Conservation (phyloP, 1,284 basidiomycete species). For the Vanrija sp. region DNA sequence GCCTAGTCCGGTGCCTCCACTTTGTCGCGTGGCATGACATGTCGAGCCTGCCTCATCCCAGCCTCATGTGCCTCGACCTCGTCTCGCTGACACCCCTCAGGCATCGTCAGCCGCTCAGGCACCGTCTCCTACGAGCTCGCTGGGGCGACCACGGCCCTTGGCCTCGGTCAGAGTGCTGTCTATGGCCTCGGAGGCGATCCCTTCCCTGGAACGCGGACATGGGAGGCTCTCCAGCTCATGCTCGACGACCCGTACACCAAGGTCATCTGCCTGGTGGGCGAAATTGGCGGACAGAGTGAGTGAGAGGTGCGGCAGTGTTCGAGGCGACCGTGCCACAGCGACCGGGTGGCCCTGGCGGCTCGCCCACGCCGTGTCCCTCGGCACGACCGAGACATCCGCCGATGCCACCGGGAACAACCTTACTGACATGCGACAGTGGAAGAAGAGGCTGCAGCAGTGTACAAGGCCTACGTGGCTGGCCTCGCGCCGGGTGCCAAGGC, state of each 20-base stretch:
- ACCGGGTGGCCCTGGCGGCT: too few relatives aligned
- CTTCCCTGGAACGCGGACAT: conserved; percentile 72
- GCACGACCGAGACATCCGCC: background rate
- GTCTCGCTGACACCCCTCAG: conserved; percentile 47
- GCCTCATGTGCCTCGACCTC: too few relatives aligned
- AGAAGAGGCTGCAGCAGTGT: conserved; percentile 94
- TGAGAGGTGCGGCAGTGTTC: background rate
- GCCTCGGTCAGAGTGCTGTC: conserved; percentile 87
- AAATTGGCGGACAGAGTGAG: conserved; percentile 70
- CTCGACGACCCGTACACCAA: conserved; percentile 76
- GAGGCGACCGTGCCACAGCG: too few relatives aligned
- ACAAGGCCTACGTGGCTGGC: conserved; percentile 69
- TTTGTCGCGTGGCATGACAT: too few relatives aligned
- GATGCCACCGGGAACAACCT: background rate
- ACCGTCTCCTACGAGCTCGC: conserved; percentile 76
- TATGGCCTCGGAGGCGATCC: conserved; percentile 96
- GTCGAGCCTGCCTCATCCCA: too few relatives aligned
- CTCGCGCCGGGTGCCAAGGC: conserved; percentile 50
- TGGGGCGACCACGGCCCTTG: conserved; percentile 86
- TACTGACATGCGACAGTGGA: conserved; percentile 64
- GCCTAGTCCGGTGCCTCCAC: too few relatives aligned
- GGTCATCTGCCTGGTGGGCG: conserved; percentile 90
- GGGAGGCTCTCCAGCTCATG: conserved; percentile 86
- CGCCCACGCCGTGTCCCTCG: too few relatives aligned
- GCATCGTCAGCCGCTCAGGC: conserved; percentile 92